These are phyloP conservation scores for Arachis stenosperma DNA, from an alignment of 306 rosid genomes.

Conservation along the genomic window DNA sequence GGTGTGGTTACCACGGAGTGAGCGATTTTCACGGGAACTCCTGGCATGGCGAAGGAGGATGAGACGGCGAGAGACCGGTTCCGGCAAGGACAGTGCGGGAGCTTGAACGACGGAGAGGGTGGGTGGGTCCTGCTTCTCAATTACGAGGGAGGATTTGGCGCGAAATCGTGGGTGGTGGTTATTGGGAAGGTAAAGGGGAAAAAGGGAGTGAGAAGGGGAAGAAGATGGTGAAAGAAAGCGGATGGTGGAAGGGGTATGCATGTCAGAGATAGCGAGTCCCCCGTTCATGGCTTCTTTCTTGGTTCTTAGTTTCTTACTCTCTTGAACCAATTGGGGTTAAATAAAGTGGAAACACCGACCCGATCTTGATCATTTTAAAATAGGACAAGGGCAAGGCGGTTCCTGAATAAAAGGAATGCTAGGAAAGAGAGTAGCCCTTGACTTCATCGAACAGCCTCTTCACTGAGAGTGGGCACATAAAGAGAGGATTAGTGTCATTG, in stretches of 20 bases:
- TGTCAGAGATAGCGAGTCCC: neutral
- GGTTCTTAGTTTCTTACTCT: neutral
- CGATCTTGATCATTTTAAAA: too few relatives aligned
- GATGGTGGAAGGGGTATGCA: neutral
- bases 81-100: conserved; percentile 42
- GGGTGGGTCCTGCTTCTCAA: conserved; percentile 58
- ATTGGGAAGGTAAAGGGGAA: conserved; percentile 31
- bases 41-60: conserved; percentile 89
- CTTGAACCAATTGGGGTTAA: neutral
- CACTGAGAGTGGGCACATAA: too few relatives aligned
- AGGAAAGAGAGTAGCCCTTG: too few relatives aligned
- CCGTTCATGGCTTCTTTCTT: neutral
- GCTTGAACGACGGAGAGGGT: conserved; percentile 36
- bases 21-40: conserved; percentile 73
- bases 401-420: too few relatives aligned
- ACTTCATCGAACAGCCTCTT: too few relatives aligned
- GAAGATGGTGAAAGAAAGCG: neutral
- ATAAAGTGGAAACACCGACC: too few relatives aligned
- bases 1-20: conserved; percentile 65
- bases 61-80: conserved; percentile 80
- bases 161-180: conserved; percentile 44
- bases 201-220: conserved; percentile 15
- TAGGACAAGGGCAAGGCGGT: too few relatives aligned
- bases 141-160: conserved; percentile 49
- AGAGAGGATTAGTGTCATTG: too few relatives aligned